These are phyloP conservation scores for Neurospora cerealis DNA, from an alignment of 495 filamentous ascomycete genomes.

Conservation along the genomic window DNA sequence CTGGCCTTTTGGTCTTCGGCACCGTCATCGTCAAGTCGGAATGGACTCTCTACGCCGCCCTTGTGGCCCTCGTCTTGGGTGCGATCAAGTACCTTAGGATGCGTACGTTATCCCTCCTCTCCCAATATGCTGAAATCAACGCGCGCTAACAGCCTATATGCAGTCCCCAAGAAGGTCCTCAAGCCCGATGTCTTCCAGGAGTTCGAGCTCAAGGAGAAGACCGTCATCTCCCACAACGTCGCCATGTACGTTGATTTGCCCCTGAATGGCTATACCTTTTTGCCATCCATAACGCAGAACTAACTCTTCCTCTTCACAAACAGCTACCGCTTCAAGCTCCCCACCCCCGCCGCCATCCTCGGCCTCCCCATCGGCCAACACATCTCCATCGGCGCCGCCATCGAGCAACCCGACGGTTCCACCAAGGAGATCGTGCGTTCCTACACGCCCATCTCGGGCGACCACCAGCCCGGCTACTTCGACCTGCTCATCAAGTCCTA, in stretches of 20 bases:
- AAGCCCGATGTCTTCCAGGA: slow-evolving; percentile 82
- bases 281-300: too few relatives aligned
- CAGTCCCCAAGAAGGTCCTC: slow-evolving; percentile 70
- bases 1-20: slow-evolving; percentile 68
- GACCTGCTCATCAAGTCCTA: slow-evolving; percentile 97
- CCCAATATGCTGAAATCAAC: slow-evolving; percentile 10
- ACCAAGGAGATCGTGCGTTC: slow-evolving; percentile 86
- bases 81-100: slow-evolving; percentile 52
- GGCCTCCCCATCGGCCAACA: slow-evolving; percentile 97
- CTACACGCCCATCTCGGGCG: slow-evolving; percentile 92
- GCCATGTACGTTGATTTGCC: slow-evolving; percentile 53
- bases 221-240: slow-evolving; percentile 89
- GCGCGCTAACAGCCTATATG: slow-evolving; percentile 7
- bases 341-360: slow-evolving; percentile 66
- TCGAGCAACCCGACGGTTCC: slow-evolving; percentile 51
- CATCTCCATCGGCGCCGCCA: slow-evolving; percentile 82
- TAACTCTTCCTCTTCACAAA: slow-evolving; percentile 7
- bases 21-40: slow-evolving; percentile 67
- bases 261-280: background rate
- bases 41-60: slow-evolving; percentile 63
- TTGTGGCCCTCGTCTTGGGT: slow-evolving; percentile 49
- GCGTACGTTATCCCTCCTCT: slow-evolving; percentile 30
- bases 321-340: slow-evolving; percentile 84
- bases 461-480: slow-evolving; percentile 87
- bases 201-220: slow-evolving; percentile 85